phyloP scores from a whole-genome alignment of 495 filamentous ascomycete genomes.

The Apodospora peruviana region DNA sequence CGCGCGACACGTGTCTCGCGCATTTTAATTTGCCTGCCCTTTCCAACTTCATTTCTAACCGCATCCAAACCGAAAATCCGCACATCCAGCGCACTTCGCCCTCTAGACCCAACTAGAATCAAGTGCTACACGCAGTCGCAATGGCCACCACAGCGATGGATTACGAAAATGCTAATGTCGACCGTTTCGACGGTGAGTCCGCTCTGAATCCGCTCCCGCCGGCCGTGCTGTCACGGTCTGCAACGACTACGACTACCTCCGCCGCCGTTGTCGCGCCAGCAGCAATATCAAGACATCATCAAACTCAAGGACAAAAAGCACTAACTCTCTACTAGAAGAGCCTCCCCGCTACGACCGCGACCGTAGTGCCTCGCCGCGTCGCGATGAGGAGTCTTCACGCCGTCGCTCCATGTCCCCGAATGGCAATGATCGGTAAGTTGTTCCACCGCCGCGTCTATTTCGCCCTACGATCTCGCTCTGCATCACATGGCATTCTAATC shows the following conservation, averaged over 20 bases:
- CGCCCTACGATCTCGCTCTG: background rate
- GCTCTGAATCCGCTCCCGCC: background rate
- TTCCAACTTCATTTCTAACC: no score
- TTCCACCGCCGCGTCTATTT: background rate
- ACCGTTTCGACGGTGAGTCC: constrained; percentile 77
- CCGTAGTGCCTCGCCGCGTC: constrained; percentile 90
- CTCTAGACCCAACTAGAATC: no score
- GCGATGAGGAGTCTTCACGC: constrained; percentile 60
- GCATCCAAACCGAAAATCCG: no score
- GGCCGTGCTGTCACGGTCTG: background rate
- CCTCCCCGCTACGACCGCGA: constrained; percentile 68
- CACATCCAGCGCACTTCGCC: no score
- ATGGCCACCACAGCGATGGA: constrained; percentile 64
- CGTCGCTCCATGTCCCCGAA: constrained; percentile 73
- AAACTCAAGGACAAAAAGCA: no score
- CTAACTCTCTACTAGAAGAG: constrained; percentile 51
- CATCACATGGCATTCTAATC: background rate
- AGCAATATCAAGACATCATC: no score
- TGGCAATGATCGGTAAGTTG: constrained; percentile 64
- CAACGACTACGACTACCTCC: background rate
- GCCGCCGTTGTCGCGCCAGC: background rate
- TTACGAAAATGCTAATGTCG: constrained; percentile 75
- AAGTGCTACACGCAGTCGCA: constrained; percentile 15
- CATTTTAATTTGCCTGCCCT: no score
- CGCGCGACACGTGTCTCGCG: no score